Evolutionary conservation across 1,284 basidiomycete species (phyloP), one percentile per base, ranked within the genome.

Genomic region (Psilocybe mexicana): DNA sequence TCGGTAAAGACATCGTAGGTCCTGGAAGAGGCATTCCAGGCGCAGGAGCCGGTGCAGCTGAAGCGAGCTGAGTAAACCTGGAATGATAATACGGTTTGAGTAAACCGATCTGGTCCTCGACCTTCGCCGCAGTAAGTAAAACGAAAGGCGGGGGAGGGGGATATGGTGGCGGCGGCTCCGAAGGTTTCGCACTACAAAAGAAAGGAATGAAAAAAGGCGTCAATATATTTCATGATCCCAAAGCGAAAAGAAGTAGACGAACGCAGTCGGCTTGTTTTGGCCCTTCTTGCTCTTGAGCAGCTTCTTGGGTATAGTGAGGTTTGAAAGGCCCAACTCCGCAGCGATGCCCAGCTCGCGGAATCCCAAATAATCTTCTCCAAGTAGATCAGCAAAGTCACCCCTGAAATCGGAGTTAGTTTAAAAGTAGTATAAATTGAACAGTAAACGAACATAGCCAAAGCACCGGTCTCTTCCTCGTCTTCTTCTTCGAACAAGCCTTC

Each of bases 311-410:
- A 97, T 83, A 10, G 81, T 84, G 51, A 97, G 79, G 60, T 82
- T 89, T 1, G 86, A 81, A 61, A 96, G 74, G n/a, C 93, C 93
- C 55, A 93, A 80, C 70, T 98, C 96, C 45, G 83, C 81, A 51
- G 94, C 94, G 57, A 98, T 92, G 23, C 96, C 96, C 43, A 96
- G 76, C 69, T 93, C 94, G 54, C 86, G 83, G 30, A 98, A 80
- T 18, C 95, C 96, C 35, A 98, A 85, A 74, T 95, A 97, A 73
- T 98, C 96, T 66, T 97, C 95, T 38, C 94, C 95, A 14, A 96
- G 81, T 24, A 87, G 82, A 54, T 93, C 92, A 0, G 93, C 90
- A 71, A 96, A 96, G 63, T 91, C 88, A 54, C 95, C 94, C 66
- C 88, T 90, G 43, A 53, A 3, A 43, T 43, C 3, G 42, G 30